A percentile compares a stretch with the other conserved stretches of the same genome.
Conservation (phyloP, 345 rosid species). For the Kandelia obovata region DNA sequence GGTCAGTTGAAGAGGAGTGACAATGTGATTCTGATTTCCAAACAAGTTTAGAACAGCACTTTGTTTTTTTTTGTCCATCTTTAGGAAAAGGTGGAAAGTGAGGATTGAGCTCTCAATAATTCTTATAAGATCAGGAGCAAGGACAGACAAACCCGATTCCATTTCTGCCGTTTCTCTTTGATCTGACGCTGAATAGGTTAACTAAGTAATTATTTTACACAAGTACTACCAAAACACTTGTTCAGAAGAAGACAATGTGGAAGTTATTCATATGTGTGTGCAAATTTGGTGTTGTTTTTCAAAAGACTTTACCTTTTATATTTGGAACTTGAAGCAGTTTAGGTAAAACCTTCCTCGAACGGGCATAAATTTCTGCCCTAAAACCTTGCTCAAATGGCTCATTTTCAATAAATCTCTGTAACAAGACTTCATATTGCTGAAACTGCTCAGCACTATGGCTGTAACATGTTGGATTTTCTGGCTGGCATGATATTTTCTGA, state of each 20-base stretch:
- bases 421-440: slow-evolving; percentile 82
- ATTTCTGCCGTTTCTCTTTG: slow-evolving; percentile 46
- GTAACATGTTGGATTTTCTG: slow-evolving; percentile 58
- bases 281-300: not conserved
- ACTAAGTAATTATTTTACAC: slow-evolving; percentile 14
- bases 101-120: slow-evolving; percentile 66
- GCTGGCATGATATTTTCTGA: slow-evolving; percentile 65
- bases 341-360: slow-evolving; percentile 69
- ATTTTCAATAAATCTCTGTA: slow-evolving; percentile 88
- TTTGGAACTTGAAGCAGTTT: slow-evolving; percentile 87
- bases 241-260: not conserved
- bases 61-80: slow-evolving; percentile 70
- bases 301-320: slow-evolving; percentile 52
- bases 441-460: slow-evolving; percentile 76
- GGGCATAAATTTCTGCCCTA: slow-evolving; percentile 68
- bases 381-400: slow-evolving; percentile 86
- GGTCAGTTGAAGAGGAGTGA: slow-evolving; percentile 70
- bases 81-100: slow-evolving; percentile 62
- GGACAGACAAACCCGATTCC: slow-evolving; percentile 51
- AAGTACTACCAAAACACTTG: not conserved
- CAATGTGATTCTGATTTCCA: slow-evolving; percentile 60
- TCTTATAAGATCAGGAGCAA: slow-evolving; percentile 58
- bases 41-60: slow-evolving; percentile 50
- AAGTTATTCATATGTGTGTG: not conserved
- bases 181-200: slow-evolving; percentile 50